Evolutionary conservation across 805 yeast species (phyloP).

Genomic region (Blastobotrys chiropterorum): DNA sequence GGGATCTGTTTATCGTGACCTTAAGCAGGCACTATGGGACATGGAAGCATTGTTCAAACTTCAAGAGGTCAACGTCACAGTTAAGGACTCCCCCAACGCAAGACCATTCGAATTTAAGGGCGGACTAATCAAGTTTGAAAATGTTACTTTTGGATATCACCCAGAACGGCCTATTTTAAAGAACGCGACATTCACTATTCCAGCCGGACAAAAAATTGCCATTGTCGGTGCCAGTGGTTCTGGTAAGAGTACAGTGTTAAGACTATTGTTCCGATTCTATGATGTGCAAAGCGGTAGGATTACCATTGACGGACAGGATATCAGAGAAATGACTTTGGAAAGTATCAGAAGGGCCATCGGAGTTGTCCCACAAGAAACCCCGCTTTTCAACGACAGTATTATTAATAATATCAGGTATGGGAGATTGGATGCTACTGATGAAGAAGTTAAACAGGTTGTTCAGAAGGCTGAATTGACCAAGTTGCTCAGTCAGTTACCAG

Average conservation of each 20-base stretch:
- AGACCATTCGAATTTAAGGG: constrained; percentile 53
- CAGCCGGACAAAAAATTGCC: constrained; percentile 88
- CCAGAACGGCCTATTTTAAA: constrained; percentile 79
- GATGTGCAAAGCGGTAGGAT: constrained; percentile 77
- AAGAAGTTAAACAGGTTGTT: constrained; percentile 60
- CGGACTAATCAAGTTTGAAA: constrained; percentile 81
- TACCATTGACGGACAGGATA: constrained; percentile 82
- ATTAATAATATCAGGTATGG: constrained; percentile 87
- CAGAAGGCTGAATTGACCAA: constrained; percentile 61
- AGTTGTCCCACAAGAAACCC: constrained; percentile 97
- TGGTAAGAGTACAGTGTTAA: constrained; percentile 86
- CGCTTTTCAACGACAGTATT: constrained; percentile 86
- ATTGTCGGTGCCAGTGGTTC: constrained; percentile 96
- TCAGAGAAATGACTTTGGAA: constrained; percentile 65
- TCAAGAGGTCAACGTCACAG: constrained; percentile 65
- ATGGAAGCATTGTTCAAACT: constrained; percentile 92
- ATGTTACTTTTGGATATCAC: constrained; percentile 88
- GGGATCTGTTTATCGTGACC: constrained; percentile 92
- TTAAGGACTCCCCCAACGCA: constrained; percentile 58
- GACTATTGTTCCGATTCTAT: constrained; percentile 82
- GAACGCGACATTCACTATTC: constrained; percentile 77
- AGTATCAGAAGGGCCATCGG: constrained; percentile 72
- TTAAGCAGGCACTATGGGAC: constrained; percentile 86
- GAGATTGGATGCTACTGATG: constrained; percentile 61
- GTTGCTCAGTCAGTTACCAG: constrained; percentile 67